A percentile compares a stretch with the other conserved stretches of the same genome.
Conservation (phyloP, 2,329 filamentous ascomycete species). For the Pyrenophora seminiperda region DNA sequence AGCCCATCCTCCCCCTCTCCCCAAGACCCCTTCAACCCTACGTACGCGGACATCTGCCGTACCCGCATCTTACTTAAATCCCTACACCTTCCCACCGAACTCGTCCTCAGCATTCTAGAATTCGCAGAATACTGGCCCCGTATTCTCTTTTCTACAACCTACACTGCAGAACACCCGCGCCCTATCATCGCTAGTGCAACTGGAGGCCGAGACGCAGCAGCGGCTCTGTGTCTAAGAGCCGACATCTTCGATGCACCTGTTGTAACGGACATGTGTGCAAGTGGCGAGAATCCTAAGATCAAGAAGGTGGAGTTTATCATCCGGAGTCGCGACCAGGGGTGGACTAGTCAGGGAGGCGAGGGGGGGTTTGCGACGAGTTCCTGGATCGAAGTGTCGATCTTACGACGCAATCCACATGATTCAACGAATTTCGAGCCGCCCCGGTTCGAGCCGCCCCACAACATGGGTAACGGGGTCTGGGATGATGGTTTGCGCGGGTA, state of each 20-base stretch:
- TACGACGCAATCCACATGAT: conserved; percentile 20
- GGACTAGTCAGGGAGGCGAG: conserved; percentile 34
- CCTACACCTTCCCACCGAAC: conserved; percentile 36
- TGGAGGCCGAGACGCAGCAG: conserved; percentile 9
- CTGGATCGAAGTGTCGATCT: conserved; percentile 42
- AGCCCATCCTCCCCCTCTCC: not conserved
- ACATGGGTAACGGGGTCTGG: conserved; percentile 8
- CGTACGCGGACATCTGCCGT: conserved; percentile 32
- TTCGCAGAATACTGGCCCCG: conserved; percentile 34
- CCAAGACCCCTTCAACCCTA: conserved; percentile 10
- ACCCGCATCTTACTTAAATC: conserved; percentile 29
- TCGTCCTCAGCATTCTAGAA: conserved; percentile 37
- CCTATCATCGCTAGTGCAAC: conserved; percentile 2
- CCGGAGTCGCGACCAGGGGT: conserved; percentile 39
- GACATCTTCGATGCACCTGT: conserved; percentile 17
- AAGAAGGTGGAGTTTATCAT: conserved; percentile 34
- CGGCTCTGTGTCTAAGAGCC: conserved; percentile 24
- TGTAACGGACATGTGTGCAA: conserved; percentile 3
- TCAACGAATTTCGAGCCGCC: not conserved
- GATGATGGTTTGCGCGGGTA: conserved; percentile 8
- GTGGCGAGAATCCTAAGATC: conserved; percentile 25
- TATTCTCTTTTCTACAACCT: conserved; percentile 6
- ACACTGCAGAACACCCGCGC: not conserved
- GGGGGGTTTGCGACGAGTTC: conserved; percentile 39
- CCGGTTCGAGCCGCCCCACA: conserved; percentile 7